phyloP scores from a whole-genome alignment of 257 asterid genomes.

The Craterostigma plantagineum region DNA sequence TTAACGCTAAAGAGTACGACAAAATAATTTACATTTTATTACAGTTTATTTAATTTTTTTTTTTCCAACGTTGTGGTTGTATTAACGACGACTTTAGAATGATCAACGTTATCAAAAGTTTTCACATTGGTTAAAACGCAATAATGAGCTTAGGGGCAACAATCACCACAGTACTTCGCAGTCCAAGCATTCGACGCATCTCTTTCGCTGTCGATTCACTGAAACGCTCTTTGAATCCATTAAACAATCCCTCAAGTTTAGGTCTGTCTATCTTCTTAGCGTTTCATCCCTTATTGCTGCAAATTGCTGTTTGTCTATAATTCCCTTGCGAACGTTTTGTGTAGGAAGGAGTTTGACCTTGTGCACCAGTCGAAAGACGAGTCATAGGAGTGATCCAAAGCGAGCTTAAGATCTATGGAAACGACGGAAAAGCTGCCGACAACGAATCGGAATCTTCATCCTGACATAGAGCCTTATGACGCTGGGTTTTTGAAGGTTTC shows the following conservation, averaged over 20 bases:
- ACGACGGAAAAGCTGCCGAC: slow-evolving; percentile 16
- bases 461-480: slow-evolving; percentile 62
- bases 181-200: slow-evolving; percentile 2
- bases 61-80: no score
- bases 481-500: slow-evolving; percentile 81
- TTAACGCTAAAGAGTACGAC: no score
- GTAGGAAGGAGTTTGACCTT: slow-evolving; percentile 21
- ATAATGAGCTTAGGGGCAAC: slow-evolving; percentile 17
- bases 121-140: slow-evolving; percentile 6
- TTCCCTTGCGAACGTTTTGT: slow-evolving; percentile 2
- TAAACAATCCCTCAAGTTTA: no score
- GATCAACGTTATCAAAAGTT: no score
- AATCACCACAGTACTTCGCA: slow-evolving; percentile 2
- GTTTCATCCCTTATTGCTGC: no score
- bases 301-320: no score
- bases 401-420: slow-evolving; percentile 27
- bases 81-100: no score
- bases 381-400: slow-evolving; percentile 16
- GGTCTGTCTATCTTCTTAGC: no score
- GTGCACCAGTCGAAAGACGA: slow-evolving; percentile 14
- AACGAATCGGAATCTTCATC: slow-evolving; percentile 32
- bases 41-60: no score
- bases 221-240: slow-evolving; percentile 2
- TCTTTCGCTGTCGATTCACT: slow-evolving; percentile 9
- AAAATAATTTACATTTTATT: no score